These are phyloP conservation scores for Penicillium turbatum DNA, from an alignment of 495 filamentous ascomycete genomes.

Conservation along the genomic window DNA sequence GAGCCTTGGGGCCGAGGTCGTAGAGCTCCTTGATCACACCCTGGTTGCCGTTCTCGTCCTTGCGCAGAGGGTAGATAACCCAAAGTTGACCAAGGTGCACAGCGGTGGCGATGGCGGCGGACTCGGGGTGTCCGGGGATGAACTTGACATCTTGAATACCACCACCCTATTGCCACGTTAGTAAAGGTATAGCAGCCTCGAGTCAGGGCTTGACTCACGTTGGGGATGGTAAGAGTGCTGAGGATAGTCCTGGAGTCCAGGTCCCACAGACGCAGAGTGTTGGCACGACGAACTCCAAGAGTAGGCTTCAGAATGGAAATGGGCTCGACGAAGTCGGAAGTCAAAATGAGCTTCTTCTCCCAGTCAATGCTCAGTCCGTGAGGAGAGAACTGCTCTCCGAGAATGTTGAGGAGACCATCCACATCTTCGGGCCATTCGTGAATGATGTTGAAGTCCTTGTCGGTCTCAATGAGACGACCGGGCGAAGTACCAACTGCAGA, in stretches of 20 bases:
- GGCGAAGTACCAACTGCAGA: constrained; percentile 54
- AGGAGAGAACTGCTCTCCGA: constrained; percentile 56
- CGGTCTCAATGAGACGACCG: constrained; percentile 56
- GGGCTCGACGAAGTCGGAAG: constrained; percentile 60
- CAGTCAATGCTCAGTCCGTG: constrained; percentile 58
- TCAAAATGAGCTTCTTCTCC: constrained; percentile 52
- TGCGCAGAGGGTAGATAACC: constrained; percentile 61
- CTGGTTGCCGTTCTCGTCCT: constrained; percentile 48
- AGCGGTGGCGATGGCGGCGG: constrained; percentile 57
- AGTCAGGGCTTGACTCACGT: constrained; percentile 31
- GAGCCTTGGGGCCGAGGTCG: constrained; percentile 54
- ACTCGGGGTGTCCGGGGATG: constrained; percentile 57
- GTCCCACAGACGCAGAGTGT: constrained; percentile 59
- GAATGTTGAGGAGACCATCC: constrained; percentile 46
- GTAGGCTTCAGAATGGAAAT: constrained; percentile 57
- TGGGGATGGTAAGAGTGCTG: constrained; percentile 58
- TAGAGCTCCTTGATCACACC: constrained; percentile 55
- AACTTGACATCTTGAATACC: constrained; percentile 65
- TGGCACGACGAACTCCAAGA: constrained; percentile 46
- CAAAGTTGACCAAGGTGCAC: constrained; percentile 59
- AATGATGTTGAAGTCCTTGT: constrained; percentile 57
- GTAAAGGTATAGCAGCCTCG: neutral
- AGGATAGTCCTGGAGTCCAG: constrained; percentile 48
- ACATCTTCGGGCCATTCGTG: constrained; percentile 57
- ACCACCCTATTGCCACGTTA: constrained; percentile 35